Base-by-base conservation (phyloP, 352 stramenopile species). In the Phytopythium ostracodes region DNA sequence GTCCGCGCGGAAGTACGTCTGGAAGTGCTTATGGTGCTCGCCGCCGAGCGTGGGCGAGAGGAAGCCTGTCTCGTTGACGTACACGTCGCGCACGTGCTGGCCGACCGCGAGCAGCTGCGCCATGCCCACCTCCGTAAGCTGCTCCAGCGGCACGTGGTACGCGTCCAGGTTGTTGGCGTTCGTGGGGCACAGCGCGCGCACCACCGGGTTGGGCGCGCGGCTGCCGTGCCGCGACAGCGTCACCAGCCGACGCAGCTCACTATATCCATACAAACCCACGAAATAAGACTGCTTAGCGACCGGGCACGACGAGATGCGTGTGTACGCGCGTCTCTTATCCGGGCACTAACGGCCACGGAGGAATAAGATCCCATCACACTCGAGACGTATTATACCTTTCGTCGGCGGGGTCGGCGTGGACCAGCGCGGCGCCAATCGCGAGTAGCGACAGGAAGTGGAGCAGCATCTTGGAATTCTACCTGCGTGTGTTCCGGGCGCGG, bases 61-160 rank as follows among this genome's bases (percentile, higher is more conserved):
- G 66, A 92, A 93, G 18, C 53, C 56, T 7, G 29, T 33, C 35
- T 73, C 66, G 38, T 73, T 68, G 38, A 91, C 79, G 66, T 95
- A 95, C 47, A 81, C 77, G 25, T 71, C 49, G 56, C 84, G 86
- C 27, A 92, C 63, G 65, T 95, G 75, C 61, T 91, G 65, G 46
- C 86, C 86, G 29, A 80, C 84, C 11, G 70, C 68, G 35, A 87
- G 68, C 68, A 95, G 61, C 61, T 95, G 86, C 20, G 79, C 69
- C 86, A 95, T 95, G 54, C 86, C 86, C 44, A 86, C 71, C 65
- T 93, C 84, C 29, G 86, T 95, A 24, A 95, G 74, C 65, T 95
- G 80, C 67, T 86, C 87, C 38, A 87, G 73, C 38, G 86, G 86
- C 62, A 95, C 86, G 31, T 89, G 74, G 74, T 95, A 95, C 22